Base-by-base conservation (phyloP, 1,139 yeast genomes). In the Suhomyces wounanorum region DNA sequence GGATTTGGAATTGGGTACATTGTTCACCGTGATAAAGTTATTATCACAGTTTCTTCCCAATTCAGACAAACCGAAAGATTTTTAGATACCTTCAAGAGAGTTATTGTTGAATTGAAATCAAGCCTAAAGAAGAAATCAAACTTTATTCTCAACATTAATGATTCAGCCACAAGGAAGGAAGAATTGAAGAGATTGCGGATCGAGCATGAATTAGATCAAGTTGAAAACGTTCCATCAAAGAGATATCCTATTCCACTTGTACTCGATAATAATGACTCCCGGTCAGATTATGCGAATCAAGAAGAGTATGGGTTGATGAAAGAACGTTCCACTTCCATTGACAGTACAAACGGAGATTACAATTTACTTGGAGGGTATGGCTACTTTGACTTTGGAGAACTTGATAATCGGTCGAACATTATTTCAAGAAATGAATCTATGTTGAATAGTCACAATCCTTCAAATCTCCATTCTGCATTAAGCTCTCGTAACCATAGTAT, bases 1-100 rank as follows among this genome's bases (percentile, higher is more conserved):
- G 95, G 95, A 0, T 87, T 84, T 64, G 94, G 92, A 13, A 77
- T 87, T 42, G 94, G 92, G 0, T 87, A 87, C 61, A 85, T 86
- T 43, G 79, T 87, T 50, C 89, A 87, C 63, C 79, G 78, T 52
- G 90, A 85, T 58, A 71, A 70, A 45, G 72, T 76, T 4, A 77
- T 78, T 18, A 77, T 87, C 25, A 83, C 89, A n/a, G 72, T 86
- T 46, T 83, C 87, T 21, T 85, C 91, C 10, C 88, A 87, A 64
- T 83, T 82, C 71, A 77, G 94, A 59, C 94, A 87, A 67, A 87
- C 90, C 1, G 82, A 79, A 36, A 69, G 95, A 53, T 80, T 86
- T 53, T 70, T 87, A 60, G 81, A 79, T 53, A 87, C 91, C 40
- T 69, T 87, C 54, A 76, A 78, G 49, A 79, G 84, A 65, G 88